Conservation (phyloP, 1,284 basidiomycete genomes). For the Amylostereum areolatum region DNA sequence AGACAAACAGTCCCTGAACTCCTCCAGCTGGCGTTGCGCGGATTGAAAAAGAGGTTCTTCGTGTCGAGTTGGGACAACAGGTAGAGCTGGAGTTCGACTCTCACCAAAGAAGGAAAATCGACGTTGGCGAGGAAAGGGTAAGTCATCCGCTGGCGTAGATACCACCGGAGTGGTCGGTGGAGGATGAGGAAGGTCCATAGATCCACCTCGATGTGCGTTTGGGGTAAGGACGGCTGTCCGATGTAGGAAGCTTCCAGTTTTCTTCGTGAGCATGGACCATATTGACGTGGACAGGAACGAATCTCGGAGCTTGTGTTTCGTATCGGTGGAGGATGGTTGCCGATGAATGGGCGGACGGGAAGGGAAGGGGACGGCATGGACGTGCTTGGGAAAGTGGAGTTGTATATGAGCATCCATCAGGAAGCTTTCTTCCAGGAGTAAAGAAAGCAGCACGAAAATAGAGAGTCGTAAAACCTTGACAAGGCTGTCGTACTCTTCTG, state of each 20-base stretch:
- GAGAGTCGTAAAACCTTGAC: slow-evolving; percentile 44
- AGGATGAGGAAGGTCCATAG: slow-evolving; percentile 29
- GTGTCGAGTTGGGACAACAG: slow-evolving; percentile 3
- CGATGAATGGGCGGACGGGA: slow-evolving; percentile 13
- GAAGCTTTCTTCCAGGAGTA: slow-evolving; percentile 56
- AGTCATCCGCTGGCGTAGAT: slow-evolving; percentile 16
- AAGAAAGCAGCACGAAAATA: slow-evolving; percentile 51
- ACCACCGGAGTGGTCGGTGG: slow-evolving; percentile 8
- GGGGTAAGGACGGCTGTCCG: slow-evolving; percentile 28
- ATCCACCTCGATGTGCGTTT: slow-evolving; percentile 24
- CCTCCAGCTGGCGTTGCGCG: slow-evolving; percentile 34
- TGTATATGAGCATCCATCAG: slow-evolving; percentile 44
- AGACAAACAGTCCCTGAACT: slow-evolving; percentile 36
- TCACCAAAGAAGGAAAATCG: slow-evolving; percentile 43
- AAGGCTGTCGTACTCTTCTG: slow-evolving; percentile 37
- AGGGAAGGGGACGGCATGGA: slow-evolving; percentile 6
- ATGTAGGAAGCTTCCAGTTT: slow-evolving; percentile 29
- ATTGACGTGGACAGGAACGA: slow-evolving; percentile 24
- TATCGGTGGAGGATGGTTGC: slow-evolving; percentile 9
- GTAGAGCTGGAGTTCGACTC: slow-evolving; percentile 12
- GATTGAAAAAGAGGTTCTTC: slow-evolving; percentile 27
- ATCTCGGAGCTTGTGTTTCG: slow-evolving; percentile 19
- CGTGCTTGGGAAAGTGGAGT: slow-evolving; percentile 34
- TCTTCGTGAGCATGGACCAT: slow-evolving; percentile 39
- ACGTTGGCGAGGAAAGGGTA: slow-evolving; percentile 24